A percentile compares a stretch with the other conserved stretches of the same genome.
Conservation (phyloP, 2,329 filamentous ascomycete species). For the Aureobasidium melanogenum region DNA sequence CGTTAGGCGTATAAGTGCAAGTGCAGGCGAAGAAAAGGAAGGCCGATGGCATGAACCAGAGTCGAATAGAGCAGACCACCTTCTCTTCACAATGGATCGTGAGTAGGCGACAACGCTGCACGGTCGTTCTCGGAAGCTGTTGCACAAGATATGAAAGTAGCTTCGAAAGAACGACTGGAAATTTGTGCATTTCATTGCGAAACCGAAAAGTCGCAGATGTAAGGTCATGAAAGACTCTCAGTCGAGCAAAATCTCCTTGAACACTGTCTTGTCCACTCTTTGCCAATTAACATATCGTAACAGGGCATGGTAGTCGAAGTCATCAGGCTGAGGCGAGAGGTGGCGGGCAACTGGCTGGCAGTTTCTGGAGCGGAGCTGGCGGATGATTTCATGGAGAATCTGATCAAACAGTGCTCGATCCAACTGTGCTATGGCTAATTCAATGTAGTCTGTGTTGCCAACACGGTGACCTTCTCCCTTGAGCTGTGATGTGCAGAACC, state of each 20-base stretch:
- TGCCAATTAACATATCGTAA: neutral
- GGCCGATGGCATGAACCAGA: neutral
- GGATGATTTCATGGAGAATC: neutral
- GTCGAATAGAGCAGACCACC: neutral
- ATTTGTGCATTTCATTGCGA: neutral
- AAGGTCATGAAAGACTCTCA: neutral
- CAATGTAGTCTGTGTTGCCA: neutral
- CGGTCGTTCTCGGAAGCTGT: neutral
- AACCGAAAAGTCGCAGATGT: neutral
- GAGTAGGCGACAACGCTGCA: neutral
- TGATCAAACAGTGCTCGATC: neutral
- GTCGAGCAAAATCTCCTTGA: neutral
- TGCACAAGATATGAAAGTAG: neutral
- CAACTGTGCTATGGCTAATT: neutral
- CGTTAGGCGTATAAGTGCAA: neutral
- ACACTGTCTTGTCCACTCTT: neutral
- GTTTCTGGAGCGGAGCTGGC: neutral
- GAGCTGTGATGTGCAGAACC: neutral
- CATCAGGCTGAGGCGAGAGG: neutral
- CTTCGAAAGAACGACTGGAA: neutral
- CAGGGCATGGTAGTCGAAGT: neutral
- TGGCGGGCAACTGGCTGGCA: neutral
- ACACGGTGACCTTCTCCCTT: neutral
- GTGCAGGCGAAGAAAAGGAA: neutral
- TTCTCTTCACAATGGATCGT: neutral